Evolutionary conservation across 2,329 filamentous ascomycete species (phyloP).

Genomic region (Xylaria arbuscula): DNA sequence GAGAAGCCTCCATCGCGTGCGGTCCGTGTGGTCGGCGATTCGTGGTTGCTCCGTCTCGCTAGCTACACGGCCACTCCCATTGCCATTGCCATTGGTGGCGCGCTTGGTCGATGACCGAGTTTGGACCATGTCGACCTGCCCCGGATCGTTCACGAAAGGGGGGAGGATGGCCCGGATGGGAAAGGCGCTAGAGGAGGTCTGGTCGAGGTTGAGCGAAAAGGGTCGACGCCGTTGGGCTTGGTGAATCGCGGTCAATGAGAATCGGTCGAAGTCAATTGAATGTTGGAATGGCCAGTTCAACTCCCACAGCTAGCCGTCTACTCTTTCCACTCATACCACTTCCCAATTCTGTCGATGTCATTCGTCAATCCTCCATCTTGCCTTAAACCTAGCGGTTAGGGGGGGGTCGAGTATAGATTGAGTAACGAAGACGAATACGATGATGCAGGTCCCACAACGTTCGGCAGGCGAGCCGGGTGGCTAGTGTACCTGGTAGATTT

Average conservation of each 20-base stretch:
- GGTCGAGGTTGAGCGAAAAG: background rate
- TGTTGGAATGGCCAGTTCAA: background rate
- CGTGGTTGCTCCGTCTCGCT: slow-evolving; percentile 57
- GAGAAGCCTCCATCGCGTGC: slow-evolving; percentile 82
- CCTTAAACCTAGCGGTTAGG: background rate
- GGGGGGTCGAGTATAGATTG: background rate
- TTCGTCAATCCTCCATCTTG: background rate
- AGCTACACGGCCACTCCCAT: slow-evolving; percentile 49
- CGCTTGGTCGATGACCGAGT: slow-evolving; percentile 55
- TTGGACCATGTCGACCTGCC: slow-evolving; percentile 33
- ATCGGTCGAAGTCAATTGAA: slow-evolving; percentile 8
- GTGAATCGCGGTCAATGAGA: background rate
- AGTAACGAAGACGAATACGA: slow-evolving; percentile 39
- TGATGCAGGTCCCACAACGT: background rate
- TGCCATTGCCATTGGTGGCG: slow-evolving; percentile 51
- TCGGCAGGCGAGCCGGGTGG: background rate
- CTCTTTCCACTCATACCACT: background rate
- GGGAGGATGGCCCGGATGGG: too few relatives aligned
- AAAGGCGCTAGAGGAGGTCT: background rate
- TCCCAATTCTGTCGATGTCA: slow-evolving; percentile 6
- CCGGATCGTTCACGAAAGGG: background rate
- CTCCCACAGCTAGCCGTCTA: background rate
- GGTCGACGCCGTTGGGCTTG: background rate
- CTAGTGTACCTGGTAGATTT: background rate
- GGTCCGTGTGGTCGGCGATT: slow-evolving; percentile 75